Percentiles rank a stretch among this genome's conserved stretches.
phyloP scores from a whole-genome alignment of 2,329 filamentous ascomycete genomes.

The Alternaria infectoria region DNA sequence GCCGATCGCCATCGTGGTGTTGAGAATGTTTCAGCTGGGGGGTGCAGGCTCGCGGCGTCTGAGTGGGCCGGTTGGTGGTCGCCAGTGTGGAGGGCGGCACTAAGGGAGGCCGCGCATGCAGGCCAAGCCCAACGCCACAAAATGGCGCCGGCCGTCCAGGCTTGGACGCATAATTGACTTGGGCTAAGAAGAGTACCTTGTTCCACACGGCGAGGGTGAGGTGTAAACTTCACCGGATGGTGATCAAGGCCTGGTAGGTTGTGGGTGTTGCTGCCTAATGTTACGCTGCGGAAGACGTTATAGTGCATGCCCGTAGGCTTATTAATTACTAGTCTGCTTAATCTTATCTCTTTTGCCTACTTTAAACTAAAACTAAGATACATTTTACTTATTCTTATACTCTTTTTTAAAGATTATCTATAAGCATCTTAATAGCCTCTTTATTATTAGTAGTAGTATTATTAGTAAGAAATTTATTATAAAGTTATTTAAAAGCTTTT shows the following conservation, averaged over 20 bases:
- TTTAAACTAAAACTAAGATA: too few relatives aligned
- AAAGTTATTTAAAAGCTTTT: too few relatives aligned
- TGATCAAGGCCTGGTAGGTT: background rate
- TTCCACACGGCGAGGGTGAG: conserved; percentile 10
- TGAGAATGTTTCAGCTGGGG: conserved; percentile 42
- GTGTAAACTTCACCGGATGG: conserved; percentile 6
- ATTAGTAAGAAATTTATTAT: too few relatives aligned
- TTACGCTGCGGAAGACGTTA: too few relatives aligned
- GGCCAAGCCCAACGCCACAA: conserved; percentile 1
- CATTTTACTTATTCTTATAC: too few relatives aligned
- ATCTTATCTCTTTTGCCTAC: too few relatives aligned
- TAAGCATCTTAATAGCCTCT: too few relatives aligned
- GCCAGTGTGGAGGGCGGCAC: conserved; percentile 10
- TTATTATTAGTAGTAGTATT: too few relatives aligned
- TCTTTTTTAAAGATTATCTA: too few relatives aligned
- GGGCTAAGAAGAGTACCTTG: conserved; percentile 15
- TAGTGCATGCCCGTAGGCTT: too few relatives aligned
- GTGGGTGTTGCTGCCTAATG: background rate
- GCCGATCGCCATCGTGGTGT: conserved; percentile 34
- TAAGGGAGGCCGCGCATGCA: background rate
- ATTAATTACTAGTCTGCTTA: too few relatives aligned
- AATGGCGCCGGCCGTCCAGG: conserved; percentile 8
- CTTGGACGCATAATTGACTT: conserved; percentile 5
- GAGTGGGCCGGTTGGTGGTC: conserved; percentile 12
- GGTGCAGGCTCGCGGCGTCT: conserved; percentile 14